Evolutionary conservation across 345 rosid species (phyloP), one percentile per base, ranked within the genome.

Genomic region (Eucalyptus curtisii): DNA sequence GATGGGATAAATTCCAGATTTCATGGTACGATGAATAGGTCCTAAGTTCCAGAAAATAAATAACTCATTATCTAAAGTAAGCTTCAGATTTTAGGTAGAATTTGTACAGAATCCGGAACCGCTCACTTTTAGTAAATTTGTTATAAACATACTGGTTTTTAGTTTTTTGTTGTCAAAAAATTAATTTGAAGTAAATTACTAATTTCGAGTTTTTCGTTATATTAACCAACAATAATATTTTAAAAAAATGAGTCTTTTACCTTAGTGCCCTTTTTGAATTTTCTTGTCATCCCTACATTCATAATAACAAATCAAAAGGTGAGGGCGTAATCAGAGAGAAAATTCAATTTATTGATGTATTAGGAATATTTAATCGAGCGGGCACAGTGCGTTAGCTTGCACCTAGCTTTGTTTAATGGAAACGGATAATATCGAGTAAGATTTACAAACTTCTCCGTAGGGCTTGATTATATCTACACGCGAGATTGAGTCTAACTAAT

Each of bases 1-100:
- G 10, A 52, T 2, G 2, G 0, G 0, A 52, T 52, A 52, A 52
- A 4, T 19, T 52, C 4, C 0, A 19, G 0, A 1, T 52, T 52
- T 10, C 57, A 52, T 0, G 2, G 0, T 52, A 52, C 1, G 2
- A 52, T 52, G 0, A 24, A 20, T 17, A 52, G 24, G 24, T 52
- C 19, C 4, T 3, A 52, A 20, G 10, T 52, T 52, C 10, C 57
- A 52, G 24, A 52, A 52, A 52, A 52, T 52, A 52, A 19, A 52
- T 2, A 52, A 7, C 57, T 2, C 1, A 0, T 52, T 19, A 52
- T n/a, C n/a, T 5, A 3, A 52, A 0, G 2, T 52, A 20, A 52
- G 25, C 20, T 52, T 52, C 0, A 8, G 0, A 52, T 52, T 52
- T 19, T 52, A 52, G 24, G 5, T 52, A 20, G 10, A 52, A 52